Percentiles rank a stretch among this genome's conserved stretches.
Evolutionary conservation across 2,329 filamentous ascomycete genomes (phyloP).

Genomic region (Phialemoniopsis sp.): DNA sequence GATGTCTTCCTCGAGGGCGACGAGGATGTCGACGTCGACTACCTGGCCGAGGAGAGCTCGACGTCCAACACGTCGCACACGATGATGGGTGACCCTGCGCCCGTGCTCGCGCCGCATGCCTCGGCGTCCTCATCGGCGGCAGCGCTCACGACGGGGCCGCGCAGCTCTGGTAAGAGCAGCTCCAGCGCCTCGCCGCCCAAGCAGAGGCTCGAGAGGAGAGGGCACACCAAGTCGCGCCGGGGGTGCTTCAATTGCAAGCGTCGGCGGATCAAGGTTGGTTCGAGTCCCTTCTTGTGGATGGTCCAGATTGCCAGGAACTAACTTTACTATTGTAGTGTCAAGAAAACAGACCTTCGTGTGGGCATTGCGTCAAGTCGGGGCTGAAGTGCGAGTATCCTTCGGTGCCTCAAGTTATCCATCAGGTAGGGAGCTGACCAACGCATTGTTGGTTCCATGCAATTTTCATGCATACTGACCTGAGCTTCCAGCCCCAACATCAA

Average conservation of each 20-base stretch:
- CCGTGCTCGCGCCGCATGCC: not conserved
- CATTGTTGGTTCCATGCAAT: too few relatives aligned
- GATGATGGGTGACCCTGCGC: slow-evolving; percentile 5
- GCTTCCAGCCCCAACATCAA: slow-evolving; percentile 45
- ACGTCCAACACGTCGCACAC: slow-evolving; percentile 21
- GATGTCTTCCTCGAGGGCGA: slow-evolving; percentile 28
- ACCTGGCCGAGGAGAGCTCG: slow-evolving; percentile 19
- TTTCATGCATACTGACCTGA: not conserved
- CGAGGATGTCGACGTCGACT: slow-evolving; percentile 14
- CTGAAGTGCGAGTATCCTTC: slow-evolving; percentile 60
- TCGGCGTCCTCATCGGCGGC: not conserved
- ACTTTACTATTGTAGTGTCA: slow-evolving; percentile 44
- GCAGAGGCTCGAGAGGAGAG: slow-evolving; percentile 48
- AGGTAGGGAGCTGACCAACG: slow-evolving; percentile 28
- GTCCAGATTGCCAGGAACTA: not conserved
- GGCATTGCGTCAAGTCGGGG: slow-evolving; percentile 59
- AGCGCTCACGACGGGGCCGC: not conserved
- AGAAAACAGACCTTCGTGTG: slow-evolving; percentile 59
- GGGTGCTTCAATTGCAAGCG: slow-evolving; percentile 67
- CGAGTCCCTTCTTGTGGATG: not conserved
- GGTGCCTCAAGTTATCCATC: slow-evolving; percentile 43
- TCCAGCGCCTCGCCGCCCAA: slow-evolving; percentile 11
- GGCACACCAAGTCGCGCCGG: slow-evolving; percentile 61
- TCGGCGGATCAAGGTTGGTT: slow-evolving; percentile 55
- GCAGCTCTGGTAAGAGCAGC: slow-evolving; percentile 7